Evolutionary conservation across 805 yeast genomes (phyloP).

Genomic region (Ogataea pini): DNA sequence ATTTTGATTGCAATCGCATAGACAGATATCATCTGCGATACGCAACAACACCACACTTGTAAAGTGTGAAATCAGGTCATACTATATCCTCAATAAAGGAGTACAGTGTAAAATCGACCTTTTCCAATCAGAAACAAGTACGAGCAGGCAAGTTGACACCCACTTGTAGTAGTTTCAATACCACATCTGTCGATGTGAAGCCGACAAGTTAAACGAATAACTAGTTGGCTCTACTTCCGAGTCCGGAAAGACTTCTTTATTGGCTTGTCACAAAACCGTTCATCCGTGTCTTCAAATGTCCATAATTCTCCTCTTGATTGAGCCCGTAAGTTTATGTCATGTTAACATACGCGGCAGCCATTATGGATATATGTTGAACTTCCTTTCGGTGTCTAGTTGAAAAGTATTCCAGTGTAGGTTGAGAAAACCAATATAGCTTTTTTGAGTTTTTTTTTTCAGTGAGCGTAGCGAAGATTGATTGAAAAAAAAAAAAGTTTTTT

Average conservation of each 20-base stretch:
- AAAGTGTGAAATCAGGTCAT: constrained; percentile 20
- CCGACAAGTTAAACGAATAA: constrained; percentile 6
- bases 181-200: constrained; percentile 27
- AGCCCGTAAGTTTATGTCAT: constrained; percentile 3
- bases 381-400: constrained; percentile 3
- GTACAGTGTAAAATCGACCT: constrained; percentile 28
- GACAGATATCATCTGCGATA: constrained; percentile 11
- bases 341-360: constrained; percentile 35
- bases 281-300: constrained; percentile 3
- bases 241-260: constrained; percentile 7
- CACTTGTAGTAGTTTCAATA: constrained; percentile 37
- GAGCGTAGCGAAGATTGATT: neutral
- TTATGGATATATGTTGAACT: constrained; percentile 14
- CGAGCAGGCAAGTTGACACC: constrained; percentile 24
- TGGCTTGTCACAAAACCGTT: constrained; percentile 1
- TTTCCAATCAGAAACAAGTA: constrained; percentile 35
- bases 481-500: constrained; percentile 2
- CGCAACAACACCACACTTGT: constrained; percentile 31
- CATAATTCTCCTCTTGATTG: constrained; percentile 1
- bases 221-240: constrained; percentile 10
- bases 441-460: constrained; percentile 1
- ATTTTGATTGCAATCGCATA: constrained; percentile 30
- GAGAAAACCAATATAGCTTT: constrained; percentile 1
- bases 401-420: constrained; percentile 6
- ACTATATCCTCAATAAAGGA: constrained; percentile 30